Conservation (phyloP, 1,139 yeast genomes). For the Trichomonascaceae sp. region DNA sequence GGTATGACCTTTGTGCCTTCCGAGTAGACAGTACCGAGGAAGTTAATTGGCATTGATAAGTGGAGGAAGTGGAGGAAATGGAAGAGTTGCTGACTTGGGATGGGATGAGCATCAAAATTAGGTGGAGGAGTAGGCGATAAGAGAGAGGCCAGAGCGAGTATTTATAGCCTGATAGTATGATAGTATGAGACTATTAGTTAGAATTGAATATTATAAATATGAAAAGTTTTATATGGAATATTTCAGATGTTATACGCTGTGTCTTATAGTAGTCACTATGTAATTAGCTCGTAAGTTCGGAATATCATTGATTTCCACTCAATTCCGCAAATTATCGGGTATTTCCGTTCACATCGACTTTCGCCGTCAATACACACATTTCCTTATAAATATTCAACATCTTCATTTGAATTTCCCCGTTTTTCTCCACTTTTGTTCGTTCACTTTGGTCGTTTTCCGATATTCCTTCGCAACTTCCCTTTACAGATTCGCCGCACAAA, state of each 20-base stretch:
- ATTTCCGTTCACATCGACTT: no score
- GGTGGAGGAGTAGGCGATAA: not conserved
- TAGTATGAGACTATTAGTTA: not conserved
- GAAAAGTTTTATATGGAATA: no score
- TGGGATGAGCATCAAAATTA: not conserved
- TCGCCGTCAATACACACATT: no score
- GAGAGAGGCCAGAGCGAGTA: no score
- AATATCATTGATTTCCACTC: no score
- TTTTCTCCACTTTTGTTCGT: not conserved
- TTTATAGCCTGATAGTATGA: not conserved
- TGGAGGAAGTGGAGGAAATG: not conserved
- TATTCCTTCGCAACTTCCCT: not conserved
- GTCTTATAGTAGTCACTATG: no score
- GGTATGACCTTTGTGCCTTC: slow-evolving; percentile 77
- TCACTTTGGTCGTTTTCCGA: not conserved
- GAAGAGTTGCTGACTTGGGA: not conserved
- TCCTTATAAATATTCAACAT: no score
- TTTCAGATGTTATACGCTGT: no score
- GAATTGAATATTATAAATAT: not conserved
- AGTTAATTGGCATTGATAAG: slow-evolving; percentile 75
- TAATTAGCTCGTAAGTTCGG: no score
- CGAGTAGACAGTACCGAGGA: slow-evolving; percentile 54
- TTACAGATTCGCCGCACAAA: not conserved
- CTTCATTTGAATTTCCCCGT: no score
- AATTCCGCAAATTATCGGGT: no score